phyloP scores from a whole-genome alignment of 192 early-diverging fungal species.

The Thamnidium elegans region DNA sequence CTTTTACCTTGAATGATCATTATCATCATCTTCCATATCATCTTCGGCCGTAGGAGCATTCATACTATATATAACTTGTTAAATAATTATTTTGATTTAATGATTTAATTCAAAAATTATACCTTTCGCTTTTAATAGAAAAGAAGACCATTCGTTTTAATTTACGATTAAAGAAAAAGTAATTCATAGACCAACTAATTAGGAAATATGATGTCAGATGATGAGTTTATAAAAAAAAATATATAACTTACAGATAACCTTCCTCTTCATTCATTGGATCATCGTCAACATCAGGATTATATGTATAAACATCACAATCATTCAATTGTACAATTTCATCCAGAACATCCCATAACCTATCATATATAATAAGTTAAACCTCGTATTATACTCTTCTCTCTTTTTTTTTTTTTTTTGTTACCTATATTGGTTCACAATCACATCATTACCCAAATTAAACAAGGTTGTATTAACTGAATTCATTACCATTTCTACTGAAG shows the following conservation, averaged over 20 bases:
- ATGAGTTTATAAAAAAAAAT: neutral
- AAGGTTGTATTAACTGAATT: conserved; percentile 86
- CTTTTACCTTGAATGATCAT: conserved; percentile 24
- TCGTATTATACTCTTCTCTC: neutral
- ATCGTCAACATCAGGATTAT: conserved; percentile 79
- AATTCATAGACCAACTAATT: conserved; percentile 91
- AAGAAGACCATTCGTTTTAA: conserved; percentile 93
- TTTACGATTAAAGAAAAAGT: conserved; percentile 94
- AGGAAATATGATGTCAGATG: conserved; percentile 18
- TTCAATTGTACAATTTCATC: conserved; percentile 81
- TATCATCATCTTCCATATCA: conserved; percentile 39
- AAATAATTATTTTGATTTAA: too few species aligned
- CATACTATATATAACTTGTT: conserved; percentile 43
- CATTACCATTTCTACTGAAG: conserved; percentile 65
- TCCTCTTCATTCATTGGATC: conserved; percentile 89
- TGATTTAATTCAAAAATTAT: conserved; percentile 30
- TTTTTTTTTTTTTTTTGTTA: neutral
- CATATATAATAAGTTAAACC: neutral
- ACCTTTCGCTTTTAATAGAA: conserved; percentile 87
- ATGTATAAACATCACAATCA: conserved; percentile 90
- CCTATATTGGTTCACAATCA: conserved; percentile 48
- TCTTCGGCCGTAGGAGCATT: conserved; percentile 55
- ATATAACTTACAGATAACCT: conserved; percentile 64
- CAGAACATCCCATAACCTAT: conserved; percentile 83
- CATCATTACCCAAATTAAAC: conserved; percentile 75